Evolutionary conservation across 2,329 filamentous ascomycete species (phyloP).

Genomic region (Cadophora sp.): DNA sequence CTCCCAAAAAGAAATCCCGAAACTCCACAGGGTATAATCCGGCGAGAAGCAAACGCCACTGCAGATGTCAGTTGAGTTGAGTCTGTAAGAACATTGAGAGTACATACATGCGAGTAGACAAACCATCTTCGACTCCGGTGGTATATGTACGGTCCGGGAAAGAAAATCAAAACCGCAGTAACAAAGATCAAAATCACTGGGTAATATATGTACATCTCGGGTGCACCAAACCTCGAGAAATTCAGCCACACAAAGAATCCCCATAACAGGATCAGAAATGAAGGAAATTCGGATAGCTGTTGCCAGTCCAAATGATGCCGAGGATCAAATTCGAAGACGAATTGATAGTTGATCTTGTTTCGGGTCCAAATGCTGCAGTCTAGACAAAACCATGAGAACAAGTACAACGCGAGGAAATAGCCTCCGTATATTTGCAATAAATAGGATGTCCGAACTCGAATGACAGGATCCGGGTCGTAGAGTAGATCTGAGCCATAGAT

Average conservation of each 20-base stretch:
- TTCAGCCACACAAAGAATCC: constrained; percentile 90
- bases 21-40: constrained; percentile 95
- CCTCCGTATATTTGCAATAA: constrained; percentile 91
- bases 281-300: constrained; percentile 84
- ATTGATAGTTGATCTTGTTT: constrained; percentile 92
- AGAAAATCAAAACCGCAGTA: constrained; percentile 71
- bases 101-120: constrained; percentile 77
- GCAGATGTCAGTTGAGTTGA: constrained; percentile 41
- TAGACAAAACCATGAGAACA: constrained; percentile 85
- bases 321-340: constrained; percentile 95
- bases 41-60: constrained; percentile 86
- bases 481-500: constrained; percentile 63
- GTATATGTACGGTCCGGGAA: constrained; percentile 78
- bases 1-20: constrained; percentile 94
- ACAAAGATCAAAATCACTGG: constrained; percentile 80
- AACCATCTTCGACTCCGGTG: constrained; percentile 84
- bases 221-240: constrained; percentile 72
- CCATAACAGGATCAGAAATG: constrained; percentile 79
- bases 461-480: constrained; percentile 53
- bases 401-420: constrained; percentile 82
- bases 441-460: constrained; percentile 66
- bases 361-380: constrained; percentile 83
- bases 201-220: constrained; percentile 81
- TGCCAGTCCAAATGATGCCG: constrained; percentile 89
- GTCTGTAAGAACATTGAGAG: background rate